Evolutionary conservation across 148 eudicot genomes (phyloP).

Genomic region (Vaccinium corymbosum): DNA sequence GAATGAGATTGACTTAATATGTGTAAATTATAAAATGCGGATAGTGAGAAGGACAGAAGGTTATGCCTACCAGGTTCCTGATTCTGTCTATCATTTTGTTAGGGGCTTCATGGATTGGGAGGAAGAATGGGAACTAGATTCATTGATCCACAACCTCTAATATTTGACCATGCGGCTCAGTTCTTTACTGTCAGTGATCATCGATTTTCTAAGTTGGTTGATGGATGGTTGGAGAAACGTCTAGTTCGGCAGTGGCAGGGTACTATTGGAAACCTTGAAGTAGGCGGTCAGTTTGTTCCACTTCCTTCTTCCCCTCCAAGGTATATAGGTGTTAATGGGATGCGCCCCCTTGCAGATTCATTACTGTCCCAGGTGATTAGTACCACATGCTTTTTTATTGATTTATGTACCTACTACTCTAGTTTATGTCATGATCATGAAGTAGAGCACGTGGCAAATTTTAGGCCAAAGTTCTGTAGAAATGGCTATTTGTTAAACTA

Average conservation of each 20-base stretch:
- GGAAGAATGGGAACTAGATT: conserved; percentile 96
- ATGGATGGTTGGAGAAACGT: conserved; percentile 69
- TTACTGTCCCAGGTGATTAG: conserved; percentile 65
- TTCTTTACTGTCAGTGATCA: conserved; percentile 80
- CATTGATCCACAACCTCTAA: conserved; percentile 57
- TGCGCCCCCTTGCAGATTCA: conserved; percentile 91
- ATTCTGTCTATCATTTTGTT: conserved; percentile 16
- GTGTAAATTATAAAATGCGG: neutral
- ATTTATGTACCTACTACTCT: neutral
- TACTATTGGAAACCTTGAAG: conserved; percentile 73
- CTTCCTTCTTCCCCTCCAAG: conserved; percentile 59
- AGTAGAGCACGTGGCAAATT: neutral
- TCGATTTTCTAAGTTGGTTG: conserved; percentile 61
- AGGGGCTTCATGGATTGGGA: conserved; percentile 96
- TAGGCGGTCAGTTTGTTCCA: conserved; percentile 62
- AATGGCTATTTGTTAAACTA: neutral
- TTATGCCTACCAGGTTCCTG: conserved; percentile 8
- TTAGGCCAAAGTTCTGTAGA: neutral
- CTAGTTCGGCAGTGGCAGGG: conserved; percentile 73
- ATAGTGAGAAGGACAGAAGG: neutral
- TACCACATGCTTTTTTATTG: neutral
- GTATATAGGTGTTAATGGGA: conserved; percentile 77
- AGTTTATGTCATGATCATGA: neutral
- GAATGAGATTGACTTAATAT: neutral
- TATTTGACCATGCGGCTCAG: conserved; percentile 96